Percentiles rank a stretch among this genome's conserved stretches.
These are phyloP conservation scores for Cystobasidium slooffiae DNA, from an alignment of 1,284 basidiomycete genomes.

Conservation along the genomic window DNA sequence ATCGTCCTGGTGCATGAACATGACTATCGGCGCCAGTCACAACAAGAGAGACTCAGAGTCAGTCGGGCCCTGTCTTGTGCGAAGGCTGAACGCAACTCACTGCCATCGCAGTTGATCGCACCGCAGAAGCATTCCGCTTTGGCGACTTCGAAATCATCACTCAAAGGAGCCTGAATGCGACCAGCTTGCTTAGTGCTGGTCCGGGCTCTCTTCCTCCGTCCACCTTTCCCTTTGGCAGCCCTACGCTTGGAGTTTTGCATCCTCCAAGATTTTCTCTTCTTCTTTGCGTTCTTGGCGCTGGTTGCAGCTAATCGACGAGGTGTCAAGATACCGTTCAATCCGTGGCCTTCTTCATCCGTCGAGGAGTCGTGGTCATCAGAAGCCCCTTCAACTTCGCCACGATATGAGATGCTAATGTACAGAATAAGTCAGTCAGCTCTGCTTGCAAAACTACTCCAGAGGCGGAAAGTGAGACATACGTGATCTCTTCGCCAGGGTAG, in stretches of 20 bases:
- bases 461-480: not conserved
- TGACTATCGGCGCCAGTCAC: not conserved
- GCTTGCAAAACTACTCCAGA: too few relatives aligned
- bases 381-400: conserved; percentile 17
- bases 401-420: conserved; percentile 20
- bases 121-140: conserved; percentile 10
- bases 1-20: conserved; percentile 1
- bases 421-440: not conserved
- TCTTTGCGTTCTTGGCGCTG: not conserved
- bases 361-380: conserved; percentile 19
- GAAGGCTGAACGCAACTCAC: conserved; percentile 5
- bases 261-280: conserved; percentile 1
- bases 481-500: conserved; percentile 38
- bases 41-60: too few relatives aligned
- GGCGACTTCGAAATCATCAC: not conserved
- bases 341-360: conserved; percentile 18
- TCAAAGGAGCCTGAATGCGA: not conserved
- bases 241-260: conserved; percentile 1
- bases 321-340: not conserved
- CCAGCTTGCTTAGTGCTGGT: conserved; percentile 12
- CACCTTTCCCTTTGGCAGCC: not conserved
- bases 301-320: not conserved
- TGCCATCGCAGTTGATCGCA: conserved; percentile 17
- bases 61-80: not conserved
- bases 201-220: not conserved